These are phyloP conservation scores for Daldinia bambusicola DNA, from an alignment of 495 filamentous ascomycete genomes.

Conservation along the genomic window DNA sequence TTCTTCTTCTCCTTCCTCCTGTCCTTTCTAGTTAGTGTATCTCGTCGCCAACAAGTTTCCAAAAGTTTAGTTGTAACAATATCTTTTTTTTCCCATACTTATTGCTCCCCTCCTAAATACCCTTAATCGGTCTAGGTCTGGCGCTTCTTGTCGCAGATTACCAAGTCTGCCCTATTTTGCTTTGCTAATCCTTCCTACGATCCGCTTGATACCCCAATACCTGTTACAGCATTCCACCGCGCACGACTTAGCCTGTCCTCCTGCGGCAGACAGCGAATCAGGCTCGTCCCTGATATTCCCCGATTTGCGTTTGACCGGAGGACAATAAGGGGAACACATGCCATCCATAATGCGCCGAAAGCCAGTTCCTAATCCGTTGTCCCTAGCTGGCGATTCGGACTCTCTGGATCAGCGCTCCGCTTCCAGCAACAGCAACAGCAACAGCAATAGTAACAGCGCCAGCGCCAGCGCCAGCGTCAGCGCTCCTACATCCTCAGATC, in stretches of 20 bases:
- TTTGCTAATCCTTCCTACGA: constrained; percentile 35
- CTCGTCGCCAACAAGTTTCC: background rate
- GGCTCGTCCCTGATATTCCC: constrained; percentile 48
- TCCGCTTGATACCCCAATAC: constrained; percentile 46
- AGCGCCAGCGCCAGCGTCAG: constrained; percentile 31
- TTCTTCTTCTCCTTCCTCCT: constrained; percentile 9
- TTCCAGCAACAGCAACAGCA: constrained; percentile 31
- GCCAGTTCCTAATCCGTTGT: constrained; percentile 63
- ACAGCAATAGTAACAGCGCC: constrained; percentile 4
- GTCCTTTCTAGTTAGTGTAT: constrained; percentile 8
- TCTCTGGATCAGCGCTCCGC: constrained; percentile 49
- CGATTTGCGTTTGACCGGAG: constrained; percentile 41
- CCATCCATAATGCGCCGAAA: constrained; percentile 62
- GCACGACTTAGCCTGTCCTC: constrained; percentile 49
- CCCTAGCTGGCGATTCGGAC: constrained; percentile 52
- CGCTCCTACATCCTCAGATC: constrained; percentile 38
- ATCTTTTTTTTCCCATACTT: constrained; percentile 15
- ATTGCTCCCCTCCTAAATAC: constrained; percentile 7
- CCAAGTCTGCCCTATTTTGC: constrained; percentile 30
- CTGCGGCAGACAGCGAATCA: constrained; percentile 52
- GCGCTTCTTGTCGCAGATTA: constrained; percentile 38
- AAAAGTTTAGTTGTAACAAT: constrained; percentile 28
- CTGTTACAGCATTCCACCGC: constrained; percentile 51
- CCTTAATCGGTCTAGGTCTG: constrained; percentile 32
- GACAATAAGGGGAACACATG: constrained; percentile 42